phyloP scores from a whole-genome alignment of 495 filamentous ascomycete genomes.

The Chaetomium cochliodes region DNA sequence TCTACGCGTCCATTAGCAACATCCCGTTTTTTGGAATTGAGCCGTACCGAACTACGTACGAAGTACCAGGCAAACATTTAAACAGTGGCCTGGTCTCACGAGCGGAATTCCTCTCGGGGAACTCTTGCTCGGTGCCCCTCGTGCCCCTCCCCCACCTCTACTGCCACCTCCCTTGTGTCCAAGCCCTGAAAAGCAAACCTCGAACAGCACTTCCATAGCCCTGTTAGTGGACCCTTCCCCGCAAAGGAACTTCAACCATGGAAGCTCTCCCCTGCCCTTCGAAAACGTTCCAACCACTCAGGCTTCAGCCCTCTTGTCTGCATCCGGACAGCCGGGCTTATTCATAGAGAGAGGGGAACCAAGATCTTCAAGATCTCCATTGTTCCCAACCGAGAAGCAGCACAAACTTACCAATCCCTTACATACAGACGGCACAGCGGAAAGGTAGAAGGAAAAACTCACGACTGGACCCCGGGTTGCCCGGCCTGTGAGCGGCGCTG shows the following conservation, averaged over 20 bases:
- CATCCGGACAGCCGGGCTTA: conserved; percentile 4
- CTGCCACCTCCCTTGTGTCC: not conserved
- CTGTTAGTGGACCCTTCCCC: not conserved
- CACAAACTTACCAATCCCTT: not conserved
- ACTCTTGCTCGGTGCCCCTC: not conserved
- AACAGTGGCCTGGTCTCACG: not conserved
- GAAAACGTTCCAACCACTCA: not conserved
- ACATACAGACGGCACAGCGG: not conserved
- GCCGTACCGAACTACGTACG: not conserved
- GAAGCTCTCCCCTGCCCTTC: not conserved
- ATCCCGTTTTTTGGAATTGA: not conserved
- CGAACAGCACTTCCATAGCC: conserved; percentile 4
- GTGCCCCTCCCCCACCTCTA: not conserved
- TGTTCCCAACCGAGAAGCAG: not conserved
- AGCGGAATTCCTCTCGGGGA: not conserved
- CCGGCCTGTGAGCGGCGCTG: too few species aligned
- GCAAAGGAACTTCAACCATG: not conserved
- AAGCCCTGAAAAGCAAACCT: not conserved
- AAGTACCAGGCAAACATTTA: not conserved
- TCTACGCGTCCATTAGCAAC: conserved; percentile 14
- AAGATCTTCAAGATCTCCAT: conserved; percentile 12
- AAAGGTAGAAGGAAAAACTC: not conserved
- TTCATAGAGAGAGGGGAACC: not conserved
- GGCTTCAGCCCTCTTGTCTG: not conserved
- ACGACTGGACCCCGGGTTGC: not conserved